Evolutionary conservation across 2,329 filamentous ascomycete species (phyloP).

Genomic region (Clarireedia sp.): DNA sequence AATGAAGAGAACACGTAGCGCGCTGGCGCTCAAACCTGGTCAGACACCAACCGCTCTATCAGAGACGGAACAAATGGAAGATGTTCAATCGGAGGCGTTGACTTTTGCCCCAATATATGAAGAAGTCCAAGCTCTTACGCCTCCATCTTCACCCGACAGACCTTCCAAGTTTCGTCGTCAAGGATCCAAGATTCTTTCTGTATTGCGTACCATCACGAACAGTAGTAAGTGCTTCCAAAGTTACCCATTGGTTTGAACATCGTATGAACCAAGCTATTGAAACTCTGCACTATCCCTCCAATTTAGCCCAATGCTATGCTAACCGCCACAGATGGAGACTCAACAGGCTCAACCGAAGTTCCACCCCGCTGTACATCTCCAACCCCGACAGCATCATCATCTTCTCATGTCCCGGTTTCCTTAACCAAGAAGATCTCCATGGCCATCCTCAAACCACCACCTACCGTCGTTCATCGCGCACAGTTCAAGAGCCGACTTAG

Average conservation of each 20-base stretch:
- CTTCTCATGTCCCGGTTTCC: background rate
- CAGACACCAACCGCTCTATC: background rate
- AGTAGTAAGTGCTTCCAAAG: conserved; percentile 23
- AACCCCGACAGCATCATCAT: background rate
- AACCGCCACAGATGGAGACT: background rate
- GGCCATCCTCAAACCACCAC: conserved; percentile 33
- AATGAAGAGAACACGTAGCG: conserved; percentile 21
- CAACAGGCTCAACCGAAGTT: background rate
- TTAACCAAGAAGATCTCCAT: conserved; percentile 32
- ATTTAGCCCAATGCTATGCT: background rate
- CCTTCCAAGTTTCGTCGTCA: conserved; percentile 34
- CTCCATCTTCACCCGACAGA: conserved; percentile 19
- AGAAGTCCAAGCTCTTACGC: conserved; percentile 13
- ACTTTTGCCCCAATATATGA: background rate
- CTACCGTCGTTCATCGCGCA: conserved; percentile 37
- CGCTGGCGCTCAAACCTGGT: conserved; percentile 4
- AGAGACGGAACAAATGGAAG: background rate
- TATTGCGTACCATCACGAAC: conserved; percentile 36
- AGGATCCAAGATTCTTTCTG: conserved; percentile 36
- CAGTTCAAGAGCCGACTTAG: conserved; percentile 33
- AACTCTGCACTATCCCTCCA: background rate
- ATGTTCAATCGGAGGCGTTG: background rate
- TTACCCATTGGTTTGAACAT: too few relatives aligned
- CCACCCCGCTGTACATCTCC: background rate
- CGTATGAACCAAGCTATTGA: background rate